Conservation (phyloP, 2,329 filamentous ascomycete species). For the Botrytis porri region DNA sequence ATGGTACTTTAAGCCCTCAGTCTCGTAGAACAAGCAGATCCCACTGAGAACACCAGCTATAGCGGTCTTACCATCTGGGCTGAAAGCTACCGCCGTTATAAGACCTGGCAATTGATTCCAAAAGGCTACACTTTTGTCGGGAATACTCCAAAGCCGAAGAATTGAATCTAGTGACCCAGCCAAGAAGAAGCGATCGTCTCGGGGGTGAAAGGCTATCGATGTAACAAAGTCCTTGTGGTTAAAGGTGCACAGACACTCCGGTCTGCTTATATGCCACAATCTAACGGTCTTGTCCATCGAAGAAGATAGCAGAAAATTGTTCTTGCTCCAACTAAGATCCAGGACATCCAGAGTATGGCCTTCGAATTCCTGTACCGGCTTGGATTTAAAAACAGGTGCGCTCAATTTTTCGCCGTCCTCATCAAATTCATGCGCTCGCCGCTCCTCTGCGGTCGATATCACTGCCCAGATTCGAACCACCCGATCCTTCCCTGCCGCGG, state of each 20-base stretch:
- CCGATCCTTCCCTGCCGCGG: constrained; percentile 86
- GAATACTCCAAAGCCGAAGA: constrained; percentile 91
- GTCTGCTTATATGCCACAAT: constrained; percentile 83
- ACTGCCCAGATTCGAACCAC: constrained; percentile 87
- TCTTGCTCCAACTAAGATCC: constrained; percentile 97
- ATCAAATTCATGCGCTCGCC: constrained; percentile 68
- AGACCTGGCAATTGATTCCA: constrained; percentile 75
- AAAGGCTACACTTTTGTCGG: constrained; percentile 89
- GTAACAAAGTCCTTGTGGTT: constrained; percentile 95
- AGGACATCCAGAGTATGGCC: constrained; percentile 85
- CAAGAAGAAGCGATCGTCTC: constrained; percentile 93
- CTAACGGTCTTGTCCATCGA: constrained; percentile 98
- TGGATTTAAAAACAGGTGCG: constrained; percentile 83
- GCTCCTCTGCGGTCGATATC: constrained; percentile 76
- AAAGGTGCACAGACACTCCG: constrained; percentile 88
- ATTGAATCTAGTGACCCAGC: constrained; percentile 89
- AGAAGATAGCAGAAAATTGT: constrained; percentile 92
- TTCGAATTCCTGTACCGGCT: constrained; percentile 73
- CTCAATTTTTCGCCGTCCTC: constrained; percentile 69
- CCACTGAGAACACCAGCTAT: constrained; percentile 88
- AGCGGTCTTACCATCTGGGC: constrained; percentile 83
- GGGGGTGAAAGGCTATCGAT: constrained; percentile 89
- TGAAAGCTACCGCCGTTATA: constrained; percentile 91
- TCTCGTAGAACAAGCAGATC: constrained; percentile 86
- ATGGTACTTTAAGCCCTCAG: constrained; percentile 79